phyloP scores from a whole-genome alignment of 1,284 basidiomycete species.

The Spongiforma sp. region DNA sequence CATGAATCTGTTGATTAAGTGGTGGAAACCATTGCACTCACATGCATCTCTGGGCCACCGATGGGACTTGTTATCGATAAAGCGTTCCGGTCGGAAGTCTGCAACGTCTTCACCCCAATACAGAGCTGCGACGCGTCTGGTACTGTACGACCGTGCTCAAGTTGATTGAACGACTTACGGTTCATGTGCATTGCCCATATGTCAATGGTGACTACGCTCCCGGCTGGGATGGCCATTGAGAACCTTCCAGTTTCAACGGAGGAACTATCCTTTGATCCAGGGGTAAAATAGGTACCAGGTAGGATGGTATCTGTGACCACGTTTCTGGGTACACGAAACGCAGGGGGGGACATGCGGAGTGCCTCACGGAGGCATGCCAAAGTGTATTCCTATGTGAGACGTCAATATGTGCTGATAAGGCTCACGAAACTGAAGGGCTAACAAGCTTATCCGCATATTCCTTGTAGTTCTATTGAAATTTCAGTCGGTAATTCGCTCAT shows the following conservation, averaged over 20 bases:
- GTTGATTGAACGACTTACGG: conserved; percentile 29
- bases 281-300: conserved; percentile 40
- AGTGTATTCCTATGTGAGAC: conserved; percentile 42
- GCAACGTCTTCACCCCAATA: conserved; percentile 50
- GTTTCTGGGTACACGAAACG: conserved; percentile 47
- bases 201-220: conserved; percentile 46
- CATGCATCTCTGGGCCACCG: conserved; percentile 44
- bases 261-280: conserved; percentile 28
- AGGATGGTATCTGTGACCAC: conserved; percentile 42
- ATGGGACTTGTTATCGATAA: conserved; percentile 46
- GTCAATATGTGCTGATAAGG: background rate
- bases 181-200: conserved; percentile 44
- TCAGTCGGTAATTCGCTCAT: background rate
- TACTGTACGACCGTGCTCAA: background rate
- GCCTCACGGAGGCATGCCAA: conserved; percentile 48
- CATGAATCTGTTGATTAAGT: background rate
- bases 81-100: conserved; percentile 51
- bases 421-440: background rate
- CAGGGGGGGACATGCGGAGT: conserved; percentile 46
- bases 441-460: conserved; percentile 42
- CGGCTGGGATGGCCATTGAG: conserved; percentile 44
- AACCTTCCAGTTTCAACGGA: conserved; percentile 37
- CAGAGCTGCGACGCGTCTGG: conserved; percentile 28
- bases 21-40: conserved; percentile 8
- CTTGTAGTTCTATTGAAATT: conserved; percentile 39